These are phyloP conservation scores for Waltiozyma sp. DNA, from an alignment of 1,139 yeast species.

Conservation along the genomic window DNA sequence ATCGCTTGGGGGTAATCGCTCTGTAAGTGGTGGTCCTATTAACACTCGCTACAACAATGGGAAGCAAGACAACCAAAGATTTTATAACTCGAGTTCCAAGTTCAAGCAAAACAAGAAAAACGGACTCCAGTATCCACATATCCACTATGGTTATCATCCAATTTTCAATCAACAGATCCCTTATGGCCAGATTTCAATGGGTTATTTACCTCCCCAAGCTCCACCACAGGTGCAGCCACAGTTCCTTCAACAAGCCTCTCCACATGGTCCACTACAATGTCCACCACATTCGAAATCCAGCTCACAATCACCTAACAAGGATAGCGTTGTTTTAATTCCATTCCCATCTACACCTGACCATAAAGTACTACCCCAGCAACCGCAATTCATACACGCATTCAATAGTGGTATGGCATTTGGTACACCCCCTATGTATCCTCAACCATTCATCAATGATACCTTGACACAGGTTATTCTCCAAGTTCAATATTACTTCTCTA, in stretches of 20 bases:
- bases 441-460: constrained; percentile 15
- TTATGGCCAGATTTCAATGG: not conserved
- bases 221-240: not conserved
- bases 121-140: not conserved
- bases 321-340: not conserved
- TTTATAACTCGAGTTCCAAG: not conserved
- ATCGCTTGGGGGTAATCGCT: not conserved
- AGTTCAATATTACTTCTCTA: constrained; percentile 80
- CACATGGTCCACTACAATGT: no score
- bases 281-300: not conserved
- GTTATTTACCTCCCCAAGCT: not conserved
- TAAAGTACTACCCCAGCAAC: constrained; percentile 8
- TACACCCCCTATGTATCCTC: constrained; percentile 1
- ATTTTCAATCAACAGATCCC: not conserved
- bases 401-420: not conserved
- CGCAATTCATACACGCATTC: constrained; percentile 7
- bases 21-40: not conserved
- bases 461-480: constrained; percentile 33
- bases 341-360: not conserved
- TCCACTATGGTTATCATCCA: not conserved
- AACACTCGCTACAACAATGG: not conserved
- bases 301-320: not conserved
- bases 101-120: not conserved
- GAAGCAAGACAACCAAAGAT: not conserved
- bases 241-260: no score